Base-by-base conservation (phyloP, 805 yeast genomes). In the Yamadazyma sp. region DNA sequence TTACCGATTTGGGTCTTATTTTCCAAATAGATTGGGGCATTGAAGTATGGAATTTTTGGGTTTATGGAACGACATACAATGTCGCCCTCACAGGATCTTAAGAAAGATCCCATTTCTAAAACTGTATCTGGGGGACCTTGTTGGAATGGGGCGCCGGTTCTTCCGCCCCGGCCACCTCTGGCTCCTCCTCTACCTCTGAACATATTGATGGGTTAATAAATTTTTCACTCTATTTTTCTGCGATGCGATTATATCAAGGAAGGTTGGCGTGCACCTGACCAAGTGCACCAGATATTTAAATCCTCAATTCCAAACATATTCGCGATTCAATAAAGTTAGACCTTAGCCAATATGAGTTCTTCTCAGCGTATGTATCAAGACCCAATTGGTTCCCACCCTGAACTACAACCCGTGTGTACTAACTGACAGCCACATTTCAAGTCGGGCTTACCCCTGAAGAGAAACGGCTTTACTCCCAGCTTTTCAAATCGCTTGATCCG, bases 21-120 rank as follows among this genome's bases (percentile, higher is more conserved):
- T 63, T 93, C 98, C 52, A 93, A 76, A 64, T 84, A 93, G 54
- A 93, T 90, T 60, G 99, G 99, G 18, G 99, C 99, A 69, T 93
- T 93, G 78, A 93, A 93, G 65, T 91, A 93, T 56, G 99, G 99
- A 52, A 93, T 75, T 72, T 91, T 91, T 41, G 88, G 80, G 63
- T 93, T 93, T 55, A 86, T 85, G 33, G 97, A 89, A 57, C 90
- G 86, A 71, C 98, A 93, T 40, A 93, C 95, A 59, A 93, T 85
- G 59, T 93, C 99, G 42, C 95, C 96, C 67, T 93, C 99, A 64
- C 96, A 89, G 10, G 93, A 75, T 60, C 90, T 96, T 60, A 87
- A 52, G 60, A 89, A 93, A 16, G 86, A 62, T 45, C 99, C 99
- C 95, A 93, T 85, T 67, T 90, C 98, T 53, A 85, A 73, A 18